Conservation (phyloP, 1,139 yeast genomes). For the Scheffersomyces lignicola region DNA sequence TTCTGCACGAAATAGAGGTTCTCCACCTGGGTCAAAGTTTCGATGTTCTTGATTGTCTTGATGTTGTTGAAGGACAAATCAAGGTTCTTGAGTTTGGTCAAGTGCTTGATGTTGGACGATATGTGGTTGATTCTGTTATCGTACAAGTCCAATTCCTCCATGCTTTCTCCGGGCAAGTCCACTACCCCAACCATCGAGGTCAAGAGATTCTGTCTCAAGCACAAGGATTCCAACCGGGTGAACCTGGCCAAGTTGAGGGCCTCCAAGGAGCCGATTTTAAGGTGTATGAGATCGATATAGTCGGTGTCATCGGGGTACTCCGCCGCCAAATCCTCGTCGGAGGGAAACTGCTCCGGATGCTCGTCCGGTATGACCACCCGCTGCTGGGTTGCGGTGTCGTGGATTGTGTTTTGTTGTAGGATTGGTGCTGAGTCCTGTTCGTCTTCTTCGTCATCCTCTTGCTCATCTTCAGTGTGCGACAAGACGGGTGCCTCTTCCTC, state of each 20-base stretch:
- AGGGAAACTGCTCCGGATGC: slow-evolving; percentile 44
- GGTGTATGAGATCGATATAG: slow-evolving; percentile 73
- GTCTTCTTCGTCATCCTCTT: slow-evolving; percentile 21
- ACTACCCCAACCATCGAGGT: slow-evolving; percentile 72
- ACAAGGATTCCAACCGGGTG: slow-evolving; percentile 55
- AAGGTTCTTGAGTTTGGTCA: slow-evolving; percentile 56
- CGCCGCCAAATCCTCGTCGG: slow-evolving; percentile 59
- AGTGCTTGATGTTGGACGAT: slow-evolving; percentile 62
- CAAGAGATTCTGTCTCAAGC: slow-evolving; percentile 82
- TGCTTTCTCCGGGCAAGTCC: slow-evolving; percentile 46
- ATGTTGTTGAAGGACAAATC: slow-evolving; percentile 93
- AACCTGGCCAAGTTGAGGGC: slow-evolving; percentile 66
- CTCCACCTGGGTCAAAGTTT: slow-evolving; percentile 58
- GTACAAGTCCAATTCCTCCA: slow-evolving; percentile 84
- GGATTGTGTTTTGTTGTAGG: background rate
- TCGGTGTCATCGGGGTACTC: slow-evolving; percentile 64
- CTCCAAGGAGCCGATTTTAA: slow-evolving; percentile 68
- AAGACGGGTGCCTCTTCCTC: slow-evolving; percentile 7
- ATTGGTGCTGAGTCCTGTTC: slow-evolving; percentile 25
- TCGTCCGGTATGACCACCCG: slow-evolving; percentile 55
- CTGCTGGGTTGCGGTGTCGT: slow-evolving; percentile 2
- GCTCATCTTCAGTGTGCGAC: slow-evolving; percentile 24
- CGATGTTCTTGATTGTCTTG: slow-evolving; percentile 80
- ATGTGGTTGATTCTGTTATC: slow-evolving; percentile 91
- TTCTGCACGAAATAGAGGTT: slow-evolving; percentile 87